Evolutionary conservation across 768 basidiomycete species (phyloP).

Genomic region (Floccularia luteovirens): DNA sequence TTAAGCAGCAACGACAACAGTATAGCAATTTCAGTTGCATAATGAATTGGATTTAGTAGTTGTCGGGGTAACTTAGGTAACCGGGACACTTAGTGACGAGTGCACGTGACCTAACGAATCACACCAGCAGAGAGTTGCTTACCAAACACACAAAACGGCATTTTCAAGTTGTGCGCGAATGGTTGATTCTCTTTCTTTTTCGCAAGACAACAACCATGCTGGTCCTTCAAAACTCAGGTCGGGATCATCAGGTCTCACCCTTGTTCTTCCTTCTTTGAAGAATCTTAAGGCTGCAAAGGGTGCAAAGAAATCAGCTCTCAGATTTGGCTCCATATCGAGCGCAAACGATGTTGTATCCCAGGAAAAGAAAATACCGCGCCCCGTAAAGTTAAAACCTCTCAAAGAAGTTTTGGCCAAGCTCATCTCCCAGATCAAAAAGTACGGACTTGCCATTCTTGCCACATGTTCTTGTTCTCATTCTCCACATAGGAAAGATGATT

Average conservation of each 20-base stretch:
- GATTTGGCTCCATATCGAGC: constrained; percentile 14
- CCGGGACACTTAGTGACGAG: too few relatives aligned
- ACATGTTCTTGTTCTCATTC: constrained; percentile 7
- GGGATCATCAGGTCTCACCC: constrained; percentile 46
- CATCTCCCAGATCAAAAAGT: constrained; percentile 74
- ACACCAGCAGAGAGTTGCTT: too few relatives aligned
- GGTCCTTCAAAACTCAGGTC: constrained; percentile 18
- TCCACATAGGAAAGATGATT: constrained; percentile 66
- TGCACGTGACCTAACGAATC: too few relatives aligned
- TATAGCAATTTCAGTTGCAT: too few relatives aligned
- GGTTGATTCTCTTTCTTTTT: constrained; percentile 19
- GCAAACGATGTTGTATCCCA: constrained; percentile 22
- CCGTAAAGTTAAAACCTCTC: constrained; percentile 70
- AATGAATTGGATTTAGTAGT: too few relatives aligned
- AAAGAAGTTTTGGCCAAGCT: constrained; percentile 67
- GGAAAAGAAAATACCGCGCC: constrained; percentile 42
- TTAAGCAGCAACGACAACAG: too few relatives aligned
- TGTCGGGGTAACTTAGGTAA: too few relatives aligned
- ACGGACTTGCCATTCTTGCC: constrained; percentile 10
- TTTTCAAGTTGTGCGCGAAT: too few relatives aligned
- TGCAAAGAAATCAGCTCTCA: constrained; percentile 35
- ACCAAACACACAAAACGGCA: too few relatives aligned
- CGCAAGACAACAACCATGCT: constrained; percentile 17
- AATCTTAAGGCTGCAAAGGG: constrained; percentile 49
- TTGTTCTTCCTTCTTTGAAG: constrained; percentile 63